Evolutionary conservation across 768 basidiomycete species (phyloP), one percentile per base, ranked within the genome.

Genomic region (Exsudoporus frostii): DNA sequence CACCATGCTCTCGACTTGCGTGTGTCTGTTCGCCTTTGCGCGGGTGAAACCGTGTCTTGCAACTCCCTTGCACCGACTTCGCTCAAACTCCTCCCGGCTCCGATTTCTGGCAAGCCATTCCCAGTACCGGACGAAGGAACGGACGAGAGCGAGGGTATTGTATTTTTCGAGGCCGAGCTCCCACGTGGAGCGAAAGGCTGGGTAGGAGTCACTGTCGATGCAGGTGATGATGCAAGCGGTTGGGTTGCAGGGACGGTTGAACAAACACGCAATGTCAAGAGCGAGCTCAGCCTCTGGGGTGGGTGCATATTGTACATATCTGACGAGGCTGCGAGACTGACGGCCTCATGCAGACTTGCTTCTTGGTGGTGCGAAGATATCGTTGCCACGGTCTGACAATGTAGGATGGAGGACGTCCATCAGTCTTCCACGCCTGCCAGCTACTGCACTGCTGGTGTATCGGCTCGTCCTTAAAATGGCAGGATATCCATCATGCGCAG

Each of bases 81-180:
- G 4, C 71, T 88, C 25, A 83, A 77, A 63, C 77, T 89, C 7
- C 71, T 92, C 8, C 90, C 90, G 1, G 77, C 77, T 58, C 83
- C 86, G 24, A 60, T 74, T 10, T 72, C 75, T 11, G 80, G 76
- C 3, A 70, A 67, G 38, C 67, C 73, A 11, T 91, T 90, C 59
- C 90, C 89, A 6, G 70, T 80, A 0, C 85, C 88, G 14, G 68
- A 80, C 15, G 83, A 86, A 67, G 89, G 89, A 0, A 66, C 79
- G 0, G 86, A 88, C 48, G 88, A 92, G 65, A 86, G 85, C 9
- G 88, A 90, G 51, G 88, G 87, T 0, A 73, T 86, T 2, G 84
- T 84, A 5, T 69, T 85, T 24, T 89, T 80, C 60, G 84, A 86
- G 62, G 79, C 77, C 10, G 68, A 75, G 37, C 39, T 85, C 17